A percentile compares a stretch with the other conserved stretches of the same genome.
phyloP scores from a whole-genome alignment of 345 rosid genomes.

The thale cress (Arabidopsis thaliana) region DNA sequence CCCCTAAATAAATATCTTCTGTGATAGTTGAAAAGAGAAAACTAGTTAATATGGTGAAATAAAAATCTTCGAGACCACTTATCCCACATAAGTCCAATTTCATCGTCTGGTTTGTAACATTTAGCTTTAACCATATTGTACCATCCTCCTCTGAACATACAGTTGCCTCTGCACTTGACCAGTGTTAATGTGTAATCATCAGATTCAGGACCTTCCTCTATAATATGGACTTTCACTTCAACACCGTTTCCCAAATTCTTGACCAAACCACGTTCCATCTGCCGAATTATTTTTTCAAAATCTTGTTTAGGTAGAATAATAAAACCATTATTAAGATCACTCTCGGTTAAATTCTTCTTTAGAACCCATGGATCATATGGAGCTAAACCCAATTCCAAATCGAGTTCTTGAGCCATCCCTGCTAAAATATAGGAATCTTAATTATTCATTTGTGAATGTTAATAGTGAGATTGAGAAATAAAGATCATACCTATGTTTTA shows the following conservation, averaged over 20 bases:
- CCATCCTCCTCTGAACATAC: not conserved
- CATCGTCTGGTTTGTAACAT: not conserved
- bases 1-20: not conserved
- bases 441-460: not conserved
- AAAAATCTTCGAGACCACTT: not conserved
- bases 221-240: conserved; percentile 12
- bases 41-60: conserved; percentile 8
- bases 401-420: conserved; percentile 6
- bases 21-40: not conserved
- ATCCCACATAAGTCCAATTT: conserved; percentile 11
- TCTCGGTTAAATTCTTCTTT: not conserved
- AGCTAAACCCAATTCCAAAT: conserved; percentile 13
- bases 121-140: not conserved
- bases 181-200: not conserved
- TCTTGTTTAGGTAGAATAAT: not conserved
- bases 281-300: not conserved
- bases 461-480: not conserved
- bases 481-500: not conserved
- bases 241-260: not conserved
- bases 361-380: conserved; percentile 6
- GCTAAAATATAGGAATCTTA: not conserved
- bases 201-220: conserved; percentile 3
- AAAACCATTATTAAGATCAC: not conserved
- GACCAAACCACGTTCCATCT: not conserved
- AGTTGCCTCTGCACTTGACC: not conserved